phyloP scores from a whole-genome alignment of 306 rosid genomes.

The Echinosophora koreensis region DNA sequence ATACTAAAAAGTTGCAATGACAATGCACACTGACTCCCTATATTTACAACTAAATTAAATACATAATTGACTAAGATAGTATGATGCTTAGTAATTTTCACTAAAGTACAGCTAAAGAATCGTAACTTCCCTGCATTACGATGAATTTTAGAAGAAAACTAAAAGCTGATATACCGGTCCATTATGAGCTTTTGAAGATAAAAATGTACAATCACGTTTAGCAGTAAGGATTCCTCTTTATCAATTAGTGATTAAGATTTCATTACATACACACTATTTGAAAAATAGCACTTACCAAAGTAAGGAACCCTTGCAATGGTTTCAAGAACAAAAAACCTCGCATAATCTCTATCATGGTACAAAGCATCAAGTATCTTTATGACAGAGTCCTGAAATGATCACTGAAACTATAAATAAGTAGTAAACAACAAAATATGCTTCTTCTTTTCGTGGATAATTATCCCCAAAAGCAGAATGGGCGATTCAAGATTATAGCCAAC shows the following conservation, averaged over 20 bases:
- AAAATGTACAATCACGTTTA: background rate
- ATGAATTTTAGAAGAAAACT: slow-evolving; percentile 38
- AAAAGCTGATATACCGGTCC: background rate
- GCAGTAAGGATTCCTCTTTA: background rate
- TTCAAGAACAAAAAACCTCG: slow-evolving; percentile 94
- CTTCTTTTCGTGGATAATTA: slow-evolving; percentile 2
- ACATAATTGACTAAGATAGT: slow-evolving; percentile 38
- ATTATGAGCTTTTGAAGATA: background rate
- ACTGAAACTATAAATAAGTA: slow-evolving; percentile 35
- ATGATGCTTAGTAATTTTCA: slow-evolving; percentile 32
- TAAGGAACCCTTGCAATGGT: slow-evolving; percentile 99
- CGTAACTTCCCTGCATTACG: background rate
- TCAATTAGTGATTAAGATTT: slow-evolving; percentile 2
- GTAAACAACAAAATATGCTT: background rate
- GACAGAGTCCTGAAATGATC: slow-evolving; percentile 83
- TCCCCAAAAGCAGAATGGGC: background rate
- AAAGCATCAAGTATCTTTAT: slow-evolving; percentile 82
- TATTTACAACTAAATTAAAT: slow-evolving; percentile 31
- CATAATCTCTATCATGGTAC: slow-evolving; percentile 80
- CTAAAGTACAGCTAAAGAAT: background rate
- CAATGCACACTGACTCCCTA: slow-evolving; percentile 36
- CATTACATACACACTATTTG: background rate
- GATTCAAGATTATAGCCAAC: background rate
- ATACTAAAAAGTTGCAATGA: slow-evolving; percentile 26
- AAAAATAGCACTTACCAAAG: slow-evolving; percentile 69